Base-by-base conservation (phyloP, 805 yeast species). In the Suhomyces prunicola region DNA sequence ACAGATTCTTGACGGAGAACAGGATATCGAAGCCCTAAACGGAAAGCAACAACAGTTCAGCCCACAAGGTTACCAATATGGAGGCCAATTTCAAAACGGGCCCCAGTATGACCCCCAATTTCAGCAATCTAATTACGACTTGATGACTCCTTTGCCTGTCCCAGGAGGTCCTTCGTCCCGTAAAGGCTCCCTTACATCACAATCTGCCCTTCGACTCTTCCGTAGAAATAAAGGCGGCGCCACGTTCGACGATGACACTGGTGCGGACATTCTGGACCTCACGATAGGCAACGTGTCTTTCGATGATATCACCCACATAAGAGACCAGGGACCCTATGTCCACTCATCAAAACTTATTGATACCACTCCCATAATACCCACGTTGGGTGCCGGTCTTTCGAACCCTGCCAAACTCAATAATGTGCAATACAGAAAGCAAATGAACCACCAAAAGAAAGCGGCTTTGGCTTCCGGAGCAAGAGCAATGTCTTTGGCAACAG, bases 301-400 rank as follows among this genome's bases (percentile, higher is more conserved):
- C 57, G 83, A 81, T 56, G 92, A 88, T 60, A 71, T 88, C 8
- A 72, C 83, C 23, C 85, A 85, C 47, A 69, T 85, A 1, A 73
- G 86, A 48, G 89, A 85, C 57, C 77, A 87, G 40, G 88, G 88
- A 5, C 81, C 89, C 31, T 86, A 86, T 62, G 86, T 86, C 3
- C 72, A 59, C 31, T 76, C 48, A 55, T 64, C 41, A 13, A 57
- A 62, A 31, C 50, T 66, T 6, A 66, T 73, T 51, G 90, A 86
- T 56, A 78, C 92, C 0, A 78, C 90, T 0, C 92, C 94, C 7
- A 83, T 86, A 56, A 87, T 88, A 40, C 96, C 96, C 6, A 87
- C 90, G 0, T 51, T 88, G 3, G 68, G 79, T 0, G 53, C 59
- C 6, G 60, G 57, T 56, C 9, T 39, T 12, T 24, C 50, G 22